Evolutionary conservation across 106 monocot species (phyloP), one percentile per base, ranked within the genome.

Genomic region (Platanthera zijinensis): DNA sequence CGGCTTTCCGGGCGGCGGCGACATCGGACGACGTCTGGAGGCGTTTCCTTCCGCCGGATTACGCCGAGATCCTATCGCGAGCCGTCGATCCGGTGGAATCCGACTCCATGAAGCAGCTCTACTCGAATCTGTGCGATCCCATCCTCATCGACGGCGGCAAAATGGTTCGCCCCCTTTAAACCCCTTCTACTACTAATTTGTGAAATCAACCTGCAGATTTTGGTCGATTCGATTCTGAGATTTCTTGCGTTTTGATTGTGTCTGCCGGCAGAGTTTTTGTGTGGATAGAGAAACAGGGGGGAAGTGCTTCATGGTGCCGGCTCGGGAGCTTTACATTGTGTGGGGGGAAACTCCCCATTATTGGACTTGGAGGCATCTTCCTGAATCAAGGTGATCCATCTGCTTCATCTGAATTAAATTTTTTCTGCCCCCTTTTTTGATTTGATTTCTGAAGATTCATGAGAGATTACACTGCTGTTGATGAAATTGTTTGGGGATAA

Each of bases 281-380:
- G 50, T 95, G 84, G 92, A 95, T 48, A 87, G 61, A 57, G 80
- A 74, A 45, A 95, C 75, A 28, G 92, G 92, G 9, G 80, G 75
- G 46, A 95, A 95, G 75, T 86, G 87, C 62, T 89, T 74, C 81
- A 84, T 89, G 85, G 9, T 95, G 46, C 84, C 87, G 0, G 89
- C 95, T 7, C 85, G 81, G 51, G 81, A 89, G 74, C 85, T 95
- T 19, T 11, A 3, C 10, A 92, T 95, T 74, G 52, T 72, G 6
- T 92, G 89, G 91, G 89, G 87, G 10, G 83, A 88, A 63, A 75
- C 75, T 52, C 80, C 84, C 0, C n/a, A 66, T 0, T 87, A 87
- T 73, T 91, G 95, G 91, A 57, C 19, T 4, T 95, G 91, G 95
- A 46, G 66, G 46, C 62, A 74, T 50, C 8, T 50, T 1, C 74